A percentile compares a stretch with the other conserved stretches of the same genome.
Evolutionary conservation across 345 rosid genomes (phyloP).

Genomic region (Dipteronia dyeriana): DNA sequence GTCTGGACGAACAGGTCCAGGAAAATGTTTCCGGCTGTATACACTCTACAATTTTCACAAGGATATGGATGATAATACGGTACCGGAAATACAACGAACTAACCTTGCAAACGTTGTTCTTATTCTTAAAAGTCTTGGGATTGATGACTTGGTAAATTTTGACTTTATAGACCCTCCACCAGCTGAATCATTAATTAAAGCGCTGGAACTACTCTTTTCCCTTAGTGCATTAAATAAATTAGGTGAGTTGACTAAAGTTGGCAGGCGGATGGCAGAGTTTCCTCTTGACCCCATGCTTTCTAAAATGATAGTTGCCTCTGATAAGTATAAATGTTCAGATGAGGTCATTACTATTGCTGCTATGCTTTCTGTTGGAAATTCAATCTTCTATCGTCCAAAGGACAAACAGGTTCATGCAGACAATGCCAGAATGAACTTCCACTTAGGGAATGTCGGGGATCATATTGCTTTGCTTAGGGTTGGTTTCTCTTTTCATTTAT

Average conservation of each 20-base stretch:
- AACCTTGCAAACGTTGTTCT: slow-evolving; percentile 96
- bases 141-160: slow-evolving; percentile 84
- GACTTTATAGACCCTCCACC: slow-evolving; percentile 99
- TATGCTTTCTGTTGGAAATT: slow-evolving; percentile 94
- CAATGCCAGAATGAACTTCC: slow-evolving; percentile 92
- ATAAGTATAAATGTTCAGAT: slow-evolving; percentile 86
- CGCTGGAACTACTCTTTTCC: slow-evolving; percentile 82
- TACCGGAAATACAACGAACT: slow-evolving; percentile 94
- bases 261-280: slow-evolving; percentile 95
- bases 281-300: slow-evolving; percentile 96
- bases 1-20: slow-evolving; percentile 96
- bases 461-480: slow-evolving; percentile 94
- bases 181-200: slow-evolving; percentile 90
- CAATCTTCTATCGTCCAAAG: slow-evolving; percentile 94
- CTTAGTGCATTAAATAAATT: slow-evolving; percentile 86
- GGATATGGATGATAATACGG: slow-evolving; percentile 89
- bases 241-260: slow-evolving; percentile 94
- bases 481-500: slow-evolving; percentile 16
- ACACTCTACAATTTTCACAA: slow-evolving; percentile 77
- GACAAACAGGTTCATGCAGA: slow-evolving; percentile 99
- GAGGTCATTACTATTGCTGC: slow-evolving; percentile 87
- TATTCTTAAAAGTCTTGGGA: slow-evolving; percentile 94
- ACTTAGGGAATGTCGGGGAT: slow-evolving; percentile 90
- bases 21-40: slow-evolving; percentile 87
- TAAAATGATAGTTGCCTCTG: slow-evolving; percentile 92